Evolutionary conservation across 768 basidiomycete genomes (phyloP), one percentile per base, ranked within the genome.

Genomic region (Hygrophorus russula): DNA sequence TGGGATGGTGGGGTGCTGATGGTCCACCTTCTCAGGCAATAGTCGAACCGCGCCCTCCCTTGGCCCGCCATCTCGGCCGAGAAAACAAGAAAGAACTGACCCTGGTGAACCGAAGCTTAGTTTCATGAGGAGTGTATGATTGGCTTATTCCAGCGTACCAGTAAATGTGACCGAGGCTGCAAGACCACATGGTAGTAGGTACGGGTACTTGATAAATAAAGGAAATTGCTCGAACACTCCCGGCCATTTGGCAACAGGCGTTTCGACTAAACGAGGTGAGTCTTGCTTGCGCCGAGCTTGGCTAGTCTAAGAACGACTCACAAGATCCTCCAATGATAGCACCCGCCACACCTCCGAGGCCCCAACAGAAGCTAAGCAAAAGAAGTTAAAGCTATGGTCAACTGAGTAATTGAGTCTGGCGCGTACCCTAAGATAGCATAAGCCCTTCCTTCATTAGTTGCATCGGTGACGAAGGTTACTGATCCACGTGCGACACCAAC

Each of bases 401-500:
- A n/a, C n/a, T 15, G 39, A 15, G 48, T 34, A 34, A 20, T 14
- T 42, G 19, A 28, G 38, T 35, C 36, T 24, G 28, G 31, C 37
- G 51, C 63, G 51, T 49, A 84, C 78, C 92, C 93, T 37, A 97
- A 68, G 45, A 93, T 86, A 36, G 92, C 89, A 60, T 97, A 98
- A 17, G 94, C 96, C 51, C 90, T 74, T 18, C 86, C 86, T 61
- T 97, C 93, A 60, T 99, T 99, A 41, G 80, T 84, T 20, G 79
- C 65, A 59, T 98, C 93, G 0, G 96, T 93, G 46, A 99, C 73
- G 50, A 81, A 80, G 10, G 86, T 66, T 40, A 98, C 81, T 14
- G 80, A 84, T 10, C 91, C 87, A 55, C 94, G 77, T 35, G 91
- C 93, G 19, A 97, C 94, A 15, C 94, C 94, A 13, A 98, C 84